Evolutionary conservation across 1,284 basidiomycete species (phyloP).

Genomic region (Ceratobasidium theobromae): DNA sequence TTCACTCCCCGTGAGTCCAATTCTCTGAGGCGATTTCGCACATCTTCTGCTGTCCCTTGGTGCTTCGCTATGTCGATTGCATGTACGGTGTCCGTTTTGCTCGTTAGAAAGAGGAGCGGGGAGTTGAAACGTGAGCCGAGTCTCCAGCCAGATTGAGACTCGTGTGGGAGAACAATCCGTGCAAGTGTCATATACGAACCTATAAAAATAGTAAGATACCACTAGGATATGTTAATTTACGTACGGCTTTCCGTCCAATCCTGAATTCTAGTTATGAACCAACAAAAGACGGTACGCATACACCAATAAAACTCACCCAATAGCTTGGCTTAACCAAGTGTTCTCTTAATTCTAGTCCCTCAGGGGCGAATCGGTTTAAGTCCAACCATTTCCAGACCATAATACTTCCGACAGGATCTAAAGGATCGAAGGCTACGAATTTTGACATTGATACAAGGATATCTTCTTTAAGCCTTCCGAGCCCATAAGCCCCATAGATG

Average conservation of each 20-base stretch:
- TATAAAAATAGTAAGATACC: not conserved
- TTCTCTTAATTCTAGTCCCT: constrained; percentile 1
- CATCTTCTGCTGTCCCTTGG: not conserved
- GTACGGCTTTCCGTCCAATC: constrained; percentile 25
- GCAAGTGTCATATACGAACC: constrained; percentile 4
- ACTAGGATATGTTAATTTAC: not conserved
- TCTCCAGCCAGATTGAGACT: not conserved
- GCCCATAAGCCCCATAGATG: not conserved
- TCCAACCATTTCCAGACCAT: constrained; percentile 17
- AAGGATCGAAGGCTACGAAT: not conserved
- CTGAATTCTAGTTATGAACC: not conserved
- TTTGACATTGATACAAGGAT: not conserved
- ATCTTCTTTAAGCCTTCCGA: constrained; percentile 4
- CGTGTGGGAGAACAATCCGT: not conserved
- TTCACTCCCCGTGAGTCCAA: not conserved
- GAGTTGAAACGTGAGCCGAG: not conserved
- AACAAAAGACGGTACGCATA: not conserved
- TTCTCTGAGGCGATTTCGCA: not conserved
- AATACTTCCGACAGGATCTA: not conserved
- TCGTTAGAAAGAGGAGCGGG: constrained; percentile 3
- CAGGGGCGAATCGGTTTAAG: constrained; percentile 4
- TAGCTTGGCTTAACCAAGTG: constrained; percentile 8
- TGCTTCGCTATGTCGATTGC: constrained; percentile 1
- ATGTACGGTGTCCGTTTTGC: constrained; percentile 1
- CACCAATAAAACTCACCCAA: constrained; percentile 1